phyloP scores from a whole-genome alignment of 371 early-diverging fungal genomes.

The Mortierella polycephala region DNA sequence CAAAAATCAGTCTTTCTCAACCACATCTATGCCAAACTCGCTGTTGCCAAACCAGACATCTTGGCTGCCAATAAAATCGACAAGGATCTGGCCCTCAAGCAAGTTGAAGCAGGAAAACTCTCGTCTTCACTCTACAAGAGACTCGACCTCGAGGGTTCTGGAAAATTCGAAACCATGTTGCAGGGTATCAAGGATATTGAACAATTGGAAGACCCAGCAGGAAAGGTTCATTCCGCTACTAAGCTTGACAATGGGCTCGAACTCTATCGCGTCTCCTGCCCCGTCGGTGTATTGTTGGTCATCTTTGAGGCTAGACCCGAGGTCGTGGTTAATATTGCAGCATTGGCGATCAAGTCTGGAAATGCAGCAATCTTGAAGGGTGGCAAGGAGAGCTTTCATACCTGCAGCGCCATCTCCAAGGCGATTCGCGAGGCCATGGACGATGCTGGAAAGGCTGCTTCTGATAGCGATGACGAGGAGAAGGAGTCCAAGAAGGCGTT shows the following conservation, averaged over 20 bases:
- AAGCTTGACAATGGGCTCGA: constrained; percentile 85
- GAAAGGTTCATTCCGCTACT: constrained; percentile 83
- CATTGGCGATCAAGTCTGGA: constrained; percentile 94
- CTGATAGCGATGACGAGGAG: constrained; percentile 13
- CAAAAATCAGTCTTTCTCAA: constrained; percentile 85
- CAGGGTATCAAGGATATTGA: constrained; percentile 92
- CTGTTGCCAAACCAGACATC: constrained; percentile 74
- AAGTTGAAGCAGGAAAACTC: constrained; percentile 80
- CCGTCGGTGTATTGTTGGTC: constrained; percentile 94
- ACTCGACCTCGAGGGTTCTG: constrained; percentile 87
- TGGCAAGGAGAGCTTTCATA: constrained; percentile 84
- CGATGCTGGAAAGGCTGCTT: constrained; percentile 36
- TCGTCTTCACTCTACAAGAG: constrained; percentile 87
- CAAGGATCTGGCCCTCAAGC: constrained; percentile 76
- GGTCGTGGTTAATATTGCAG: constrained; percentile 96
- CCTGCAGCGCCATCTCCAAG: constrained; percentile 80
- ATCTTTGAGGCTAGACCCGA: constrained; percentile 99
- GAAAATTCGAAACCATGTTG: constrained; percentile 88
- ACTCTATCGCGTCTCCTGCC: constrained; percentile 89
- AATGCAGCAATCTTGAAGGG: constrained; percentile 98
- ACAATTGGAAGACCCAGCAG: constrained; percentile 85
- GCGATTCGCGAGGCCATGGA: constrained; percentile 83
- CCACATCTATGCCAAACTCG: constrained; percentile 79
- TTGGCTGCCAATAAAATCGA: constrained; percentile 86
- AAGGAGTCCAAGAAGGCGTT: constrained; percentile 12